Percentiles rank a stretch among this genome's conserved stretches.
Conservation (phyloP, 768 basidiomycete species). For the Trametes cingulata region DNA sequence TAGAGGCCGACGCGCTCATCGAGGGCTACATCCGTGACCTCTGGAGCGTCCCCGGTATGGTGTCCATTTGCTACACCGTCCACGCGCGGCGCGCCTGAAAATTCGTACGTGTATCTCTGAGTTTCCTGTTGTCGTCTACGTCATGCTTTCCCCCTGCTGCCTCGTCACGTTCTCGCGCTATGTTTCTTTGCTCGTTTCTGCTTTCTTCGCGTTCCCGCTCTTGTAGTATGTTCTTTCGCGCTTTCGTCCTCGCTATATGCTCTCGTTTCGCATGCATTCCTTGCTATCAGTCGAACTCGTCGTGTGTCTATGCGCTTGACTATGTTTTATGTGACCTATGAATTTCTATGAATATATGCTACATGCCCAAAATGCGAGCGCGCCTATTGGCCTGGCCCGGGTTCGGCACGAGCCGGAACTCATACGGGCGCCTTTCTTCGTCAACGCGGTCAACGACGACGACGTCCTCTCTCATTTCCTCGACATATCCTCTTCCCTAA, state of each 20-base stretch:
- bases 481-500: constrained; percentile 42
- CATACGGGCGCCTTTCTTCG: constrained; percentile 6
- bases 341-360: constrained; percentile 17
- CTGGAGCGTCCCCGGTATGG: constrained; percentile 46
- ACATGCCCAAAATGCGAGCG: constrained; percentile 7
- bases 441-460: constrained; percentile 6
- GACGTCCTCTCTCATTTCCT: constrained; percentile 15
- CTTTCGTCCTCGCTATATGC: background rate
- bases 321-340: constrained; percentile 2
- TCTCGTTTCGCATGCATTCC: too few species aligned
- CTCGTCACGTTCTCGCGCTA: background rate
- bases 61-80: constrained; percentile 50
- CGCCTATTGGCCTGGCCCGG: constrained; percentile 10
- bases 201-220: background rate
- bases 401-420: constrained; percentile 23
- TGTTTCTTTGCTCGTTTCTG: background rate
- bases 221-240: background rate
- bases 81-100: constrained; percentile 37
- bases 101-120: background rate
- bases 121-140: background rate
- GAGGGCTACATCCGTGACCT: constrained; percentile 50
- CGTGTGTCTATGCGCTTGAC: background rate
- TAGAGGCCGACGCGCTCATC: constrained; percentile 39
- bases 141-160: too few species aligned
- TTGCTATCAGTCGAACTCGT: too few species aligned